Conservation (phyloP, 2,329 filamentous ascomycete genomes). For the Fusarium hostae region DNA sequence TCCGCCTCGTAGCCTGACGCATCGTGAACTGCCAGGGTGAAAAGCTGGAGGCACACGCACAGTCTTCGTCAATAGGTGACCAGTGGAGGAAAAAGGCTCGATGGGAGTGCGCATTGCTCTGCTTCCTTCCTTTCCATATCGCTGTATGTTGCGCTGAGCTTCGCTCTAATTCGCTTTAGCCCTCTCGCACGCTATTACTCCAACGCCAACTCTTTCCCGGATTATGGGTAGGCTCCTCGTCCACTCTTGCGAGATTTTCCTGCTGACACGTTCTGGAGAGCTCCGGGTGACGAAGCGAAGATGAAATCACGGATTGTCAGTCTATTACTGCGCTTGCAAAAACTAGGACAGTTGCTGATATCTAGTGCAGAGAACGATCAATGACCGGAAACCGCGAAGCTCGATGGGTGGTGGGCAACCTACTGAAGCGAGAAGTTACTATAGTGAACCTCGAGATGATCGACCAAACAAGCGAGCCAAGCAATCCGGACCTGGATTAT, state of each 20-base stretch:
- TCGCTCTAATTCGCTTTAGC: conserved; percentile 39
- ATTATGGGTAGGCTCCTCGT: conserved; percentile 53
- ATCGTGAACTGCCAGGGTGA: conserved; percentile 36
- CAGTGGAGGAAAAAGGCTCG: conserved; percentile 40
- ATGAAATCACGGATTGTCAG: conserved; percentile 42
- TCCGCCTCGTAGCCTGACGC: conserved; percentile 20
- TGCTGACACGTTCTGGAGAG: conserved; percentile 42
- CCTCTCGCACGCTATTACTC: conserved; percentile 51
- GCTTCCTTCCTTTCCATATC: conserved; percentile 4
- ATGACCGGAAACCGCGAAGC: conserved; percentile 37
- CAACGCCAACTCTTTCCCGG: conserved; percentile 53
- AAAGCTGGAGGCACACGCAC: conserved; percentile 46
- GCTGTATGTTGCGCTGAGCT: conserved; percentile 13
- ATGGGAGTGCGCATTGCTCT: conserved; percentile 48
- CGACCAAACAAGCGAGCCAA: conserved; percentile 42
- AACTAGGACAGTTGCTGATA: conserved; percentile 17
- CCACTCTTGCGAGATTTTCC: conserved; percentile 2
- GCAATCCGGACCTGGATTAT: background rate
- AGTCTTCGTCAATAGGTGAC: conserved; percentile 29
- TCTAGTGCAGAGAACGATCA: conserved; percentile 39
- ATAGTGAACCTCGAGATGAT: conserved; percentile 10
- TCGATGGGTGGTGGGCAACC: conserved; percentile 25
- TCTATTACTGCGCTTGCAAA: background rate
- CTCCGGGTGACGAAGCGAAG: conserved; percentile 38
- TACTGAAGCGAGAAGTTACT: background rate